These are phyloP conservation scores for Penicillium subrubescens DNA, from an alignment of 495 filamentous ascomycete genomes.

Conservation along the genomic window DNA sequence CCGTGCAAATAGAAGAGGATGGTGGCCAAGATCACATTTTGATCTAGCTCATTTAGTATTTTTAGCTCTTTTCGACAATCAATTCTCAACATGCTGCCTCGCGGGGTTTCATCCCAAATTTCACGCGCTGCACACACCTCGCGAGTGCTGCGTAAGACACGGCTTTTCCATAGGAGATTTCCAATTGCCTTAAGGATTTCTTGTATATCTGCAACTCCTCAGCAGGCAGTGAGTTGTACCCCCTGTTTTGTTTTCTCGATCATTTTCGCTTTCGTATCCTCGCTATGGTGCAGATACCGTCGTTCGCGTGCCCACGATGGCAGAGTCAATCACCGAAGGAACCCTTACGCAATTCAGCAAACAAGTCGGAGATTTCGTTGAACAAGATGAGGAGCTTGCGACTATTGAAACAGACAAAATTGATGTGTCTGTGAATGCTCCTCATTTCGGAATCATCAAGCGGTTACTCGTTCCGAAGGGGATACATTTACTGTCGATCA, in stretches of 20 bases:
- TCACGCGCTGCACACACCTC: background rate
- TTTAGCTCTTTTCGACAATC: background rate
- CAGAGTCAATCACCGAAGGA: conserved; percentile 94
- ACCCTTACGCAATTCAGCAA: conserved; percentile 85
- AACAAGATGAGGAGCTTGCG: conserved; percentile 87
- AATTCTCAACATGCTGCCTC: background rate
- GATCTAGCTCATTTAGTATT: background rate
- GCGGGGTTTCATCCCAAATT: background rate
- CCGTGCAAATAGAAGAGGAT: too few relatives aligned
- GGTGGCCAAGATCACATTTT: background rate
- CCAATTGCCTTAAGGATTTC: background rate
- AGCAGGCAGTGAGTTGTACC: background rate
- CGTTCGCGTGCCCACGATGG: conserved; percentile 89
- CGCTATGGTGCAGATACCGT: conserved; percentile 57
- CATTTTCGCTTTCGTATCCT: background rate
- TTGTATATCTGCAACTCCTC: background rate
- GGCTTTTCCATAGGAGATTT: background rate
- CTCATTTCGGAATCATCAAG: conserved; percentile 77
- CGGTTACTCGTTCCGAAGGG: conserved; percentile 84
- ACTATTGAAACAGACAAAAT: conserved; percentile 97
- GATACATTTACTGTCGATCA: conserved; percentile 88
- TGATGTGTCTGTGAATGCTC: conserved; percentile 84
- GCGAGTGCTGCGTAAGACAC: background rate
- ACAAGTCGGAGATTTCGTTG: conserved; percentile 80
- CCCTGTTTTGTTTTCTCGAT: background rate